phyloP scores from a whole-genome alignment of 805 yeast genomes.

The Metschnikowia baotianmanensis region DNA sequence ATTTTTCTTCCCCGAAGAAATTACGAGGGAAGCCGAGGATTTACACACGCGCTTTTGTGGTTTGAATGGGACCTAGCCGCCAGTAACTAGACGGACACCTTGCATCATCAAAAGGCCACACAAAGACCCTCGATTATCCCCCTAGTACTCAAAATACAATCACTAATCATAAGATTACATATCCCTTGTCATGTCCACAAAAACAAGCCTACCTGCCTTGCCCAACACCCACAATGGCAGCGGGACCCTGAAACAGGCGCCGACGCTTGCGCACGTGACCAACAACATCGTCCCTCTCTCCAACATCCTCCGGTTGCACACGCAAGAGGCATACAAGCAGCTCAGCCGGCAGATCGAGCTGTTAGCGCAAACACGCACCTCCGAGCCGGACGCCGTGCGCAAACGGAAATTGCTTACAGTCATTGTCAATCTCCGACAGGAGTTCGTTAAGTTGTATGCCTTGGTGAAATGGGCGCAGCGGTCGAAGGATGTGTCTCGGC shows the following conservation, averaged over 20 bases:
- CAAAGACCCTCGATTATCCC: no score
- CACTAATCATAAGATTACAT: no score
- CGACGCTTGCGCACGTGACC: constrained; percentile 67
- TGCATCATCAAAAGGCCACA: no score
- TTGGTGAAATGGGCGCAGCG: constrained; percentile 84
- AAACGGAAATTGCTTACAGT: constrained; percentile 68
- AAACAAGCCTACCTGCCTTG: not conserved
- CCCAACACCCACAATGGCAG: not conserved
- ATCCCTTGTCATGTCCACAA: no score
- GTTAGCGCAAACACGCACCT: constrained; percentile 43
- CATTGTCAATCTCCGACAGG: constrained; percentile 73
- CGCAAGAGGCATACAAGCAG: constrained; percentile 62
- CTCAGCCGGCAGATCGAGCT: constrained; percentile 60
- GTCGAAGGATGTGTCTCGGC: constrained; percentile 63
- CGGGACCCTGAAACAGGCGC: constrained; percentile 17
- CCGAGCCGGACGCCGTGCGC: constrained; percentile 56
- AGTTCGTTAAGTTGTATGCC: constrained; percentile 81
- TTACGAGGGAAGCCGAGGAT: no score
- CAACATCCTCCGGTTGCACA: constrained; percentile 54
- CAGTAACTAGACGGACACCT: no score
- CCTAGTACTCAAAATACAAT: no score
- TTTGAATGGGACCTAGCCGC: no score
- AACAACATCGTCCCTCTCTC: constrained; percentile 66
- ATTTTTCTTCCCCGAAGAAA: no score
- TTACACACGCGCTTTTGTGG: no score